These are phyloP conservation scores for Graphium sp. DNA, from an alignment of 2,329 filamentous ascomycete genomes.

Conservation along the genomic window DNA sequence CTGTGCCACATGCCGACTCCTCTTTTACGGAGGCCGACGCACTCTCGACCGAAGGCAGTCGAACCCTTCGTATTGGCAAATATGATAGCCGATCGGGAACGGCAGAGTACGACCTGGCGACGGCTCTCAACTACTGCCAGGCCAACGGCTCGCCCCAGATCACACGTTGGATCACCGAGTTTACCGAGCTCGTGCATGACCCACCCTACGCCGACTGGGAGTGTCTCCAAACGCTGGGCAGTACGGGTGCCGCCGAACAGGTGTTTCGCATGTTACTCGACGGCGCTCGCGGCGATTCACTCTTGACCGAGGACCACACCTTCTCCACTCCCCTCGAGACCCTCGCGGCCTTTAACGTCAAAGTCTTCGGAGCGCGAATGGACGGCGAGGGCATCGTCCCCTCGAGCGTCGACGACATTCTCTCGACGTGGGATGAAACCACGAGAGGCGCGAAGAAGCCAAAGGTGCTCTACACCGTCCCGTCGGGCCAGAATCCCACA, in stretches of 20 bases:
- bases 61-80: constrained; percentile 55
- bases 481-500: constrained; percentile 79
- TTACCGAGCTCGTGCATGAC: constrained; percentile 77
- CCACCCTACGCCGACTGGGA: constrained; percentile 87
- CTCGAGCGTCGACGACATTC: constrained; percentile 29
- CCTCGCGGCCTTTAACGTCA: constrained; percentile 32
- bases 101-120: constrained; percentile 52
- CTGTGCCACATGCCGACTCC: constrained; percentile 46
- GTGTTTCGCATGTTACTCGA: constrained; percentile 66
- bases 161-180: constrained; percentile 81
- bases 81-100: constrained; percentile 39
- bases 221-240: constrained; percentile 69
- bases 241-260: constrained; percentile 74
- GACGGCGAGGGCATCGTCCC: constrained; percentile 38
- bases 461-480: constrained; percentile 41
- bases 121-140: constrained; percentile 88
- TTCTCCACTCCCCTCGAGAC: constrained; percentile 59
- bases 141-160: constrained; percentile 74
- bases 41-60: constrained; percentile 40
- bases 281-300: constrained; percentile 50
- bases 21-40: constrained; percentile 57
- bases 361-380: constrained; percentile 29
- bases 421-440: constrained; percentile 29
- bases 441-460: constrained; percentile 29
- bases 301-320: constrained; percentile 82